phyloP scores from a whole-genome alignment of 2,329 filamentous ascomycete genomes.

The Lachnellula occidentalis region DNA sequence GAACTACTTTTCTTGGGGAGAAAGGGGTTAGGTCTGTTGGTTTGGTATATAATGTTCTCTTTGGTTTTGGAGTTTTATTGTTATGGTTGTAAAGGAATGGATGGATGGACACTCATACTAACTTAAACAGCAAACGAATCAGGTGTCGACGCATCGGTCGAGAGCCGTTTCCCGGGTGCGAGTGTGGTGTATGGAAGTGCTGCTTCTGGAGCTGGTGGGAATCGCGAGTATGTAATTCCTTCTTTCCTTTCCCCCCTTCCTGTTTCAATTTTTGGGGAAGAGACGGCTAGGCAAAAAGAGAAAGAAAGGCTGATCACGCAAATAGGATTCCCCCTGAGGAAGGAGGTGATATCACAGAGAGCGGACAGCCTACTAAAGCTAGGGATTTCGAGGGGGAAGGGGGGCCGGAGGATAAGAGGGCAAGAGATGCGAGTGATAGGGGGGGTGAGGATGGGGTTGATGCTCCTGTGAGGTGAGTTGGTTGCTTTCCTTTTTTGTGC shows the following conservation, averaged over 20 bases:
- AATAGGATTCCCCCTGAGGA: slow-evolving; percentile 37
- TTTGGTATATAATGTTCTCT: too few species aligned
- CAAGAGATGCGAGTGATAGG: slow-evolving; percentile 33
- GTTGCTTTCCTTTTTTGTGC: neutral
- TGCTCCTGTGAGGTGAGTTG: neutral
- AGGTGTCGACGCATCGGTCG: slow-evolving; percentile 39
- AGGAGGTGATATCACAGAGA: slow-evolving; percentile 36
- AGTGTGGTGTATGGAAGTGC: slow-evolving; percentile 38
- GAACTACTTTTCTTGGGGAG: too few species aligned
- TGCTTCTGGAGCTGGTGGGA: slow-evolving; percentile 39
- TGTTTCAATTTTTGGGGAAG: neutral
- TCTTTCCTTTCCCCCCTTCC: neutral
- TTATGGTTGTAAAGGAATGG: too few species aligned
- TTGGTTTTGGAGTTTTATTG: too few species aligned
- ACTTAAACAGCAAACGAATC: slow-evolving; percentile 37
- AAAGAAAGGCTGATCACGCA: neutral
- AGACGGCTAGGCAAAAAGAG: neutral
- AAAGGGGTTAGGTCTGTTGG: too few species aligned
- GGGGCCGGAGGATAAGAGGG: slow-evolving; percentile 41
- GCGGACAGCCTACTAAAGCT: slow-evolving; percentile 38
- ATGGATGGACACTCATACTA: neutral
- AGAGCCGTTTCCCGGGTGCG: slow-evolving; percentile 39
- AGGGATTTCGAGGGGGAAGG: slow-evolving; percentile 43
- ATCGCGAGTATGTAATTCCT: slow-evolving; percentile 32
- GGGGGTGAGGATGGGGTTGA: slow-evolving; percentile 12